Conservation (phyloP, 176 grass and related monocot genomes). For the Tillandsia fasciculata region DNA sequence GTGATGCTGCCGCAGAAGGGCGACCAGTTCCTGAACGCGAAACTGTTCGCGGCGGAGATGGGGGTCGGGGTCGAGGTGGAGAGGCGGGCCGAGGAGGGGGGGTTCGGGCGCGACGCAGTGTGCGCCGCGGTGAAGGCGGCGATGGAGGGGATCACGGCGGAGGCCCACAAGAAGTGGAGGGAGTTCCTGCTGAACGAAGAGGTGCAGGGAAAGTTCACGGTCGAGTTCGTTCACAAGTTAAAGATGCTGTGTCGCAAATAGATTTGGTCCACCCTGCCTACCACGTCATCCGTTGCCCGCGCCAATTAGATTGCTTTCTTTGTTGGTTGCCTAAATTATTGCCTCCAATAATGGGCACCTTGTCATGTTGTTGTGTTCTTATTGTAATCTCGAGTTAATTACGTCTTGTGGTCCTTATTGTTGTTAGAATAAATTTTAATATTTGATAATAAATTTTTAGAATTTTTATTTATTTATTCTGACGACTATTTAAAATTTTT, state of each 20-base stretch:
- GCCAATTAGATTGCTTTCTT: too few species aligned
- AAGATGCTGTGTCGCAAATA: slow-evolving; percentile 5
- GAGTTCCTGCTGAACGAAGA: slow-evolving; percentile 29
- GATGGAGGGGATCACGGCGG: not conserved
- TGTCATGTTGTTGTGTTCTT: too few species aligned
- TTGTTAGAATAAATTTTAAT: too few species aligned
- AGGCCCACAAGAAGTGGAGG: slow-evolving; percentile 25
- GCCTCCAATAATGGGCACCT: too few species aligned
- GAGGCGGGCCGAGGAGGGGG: slow-evolving; percentile 16
- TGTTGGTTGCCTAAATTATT: too few species aligned
- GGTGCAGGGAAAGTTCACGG: slow-evolving; percentile 14
- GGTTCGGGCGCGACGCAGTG: slow-evolving; percentile 19
- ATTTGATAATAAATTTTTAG: too few species aligned
- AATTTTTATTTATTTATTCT: too few species aligned
- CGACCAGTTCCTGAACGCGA: slow-evolving; percentile 33
- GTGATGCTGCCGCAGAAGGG: slow-evolving; percentile 40
- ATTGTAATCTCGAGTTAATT: too few species aligned
- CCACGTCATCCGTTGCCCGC: too few species aligned
- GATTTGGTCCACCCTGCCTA: too few species aligned
- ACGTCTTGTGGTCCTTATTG: too few species aligned
- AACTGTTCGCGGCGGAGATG: slow-evolving; percentile 24
- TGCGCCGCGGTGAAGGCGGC: slow-evolving; percentile 5
- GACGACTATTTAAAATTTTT: too few species aligned
- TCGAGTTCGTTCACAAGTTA: slow-evolving; percentile 10
- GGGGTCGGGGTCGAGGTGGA: slow-evolving; percentile 31